Conservation (phyloP, 257 asterid genomes). For the Nicotiana undulata region DNA sequence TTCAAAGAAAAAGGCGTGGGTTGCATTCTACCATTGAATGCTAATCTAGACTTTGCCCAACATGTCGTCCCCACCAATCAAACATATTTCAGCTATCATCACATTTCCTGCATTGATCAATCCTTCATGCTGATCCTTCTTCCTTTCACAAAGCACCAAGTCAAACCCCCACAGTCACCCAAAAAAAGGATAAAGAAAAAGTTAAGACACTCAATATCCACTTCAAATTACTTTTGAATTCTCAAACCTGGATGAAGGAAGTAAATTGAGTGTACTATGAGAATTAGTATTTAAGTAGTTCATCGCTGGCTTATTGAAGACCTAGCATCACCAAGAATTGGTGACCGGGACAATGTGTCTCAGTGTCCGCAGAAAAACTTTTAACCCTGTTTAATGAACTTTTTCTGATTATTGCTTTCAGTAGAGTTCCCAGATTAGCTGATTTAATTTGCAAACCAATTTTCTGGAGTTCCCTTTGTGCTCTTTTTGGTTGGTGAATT, state of each 20-base stretch:
- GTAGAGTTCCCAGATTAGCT: background rate
- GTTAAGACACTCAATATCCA: no score
- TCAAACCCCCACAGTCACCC: background rate
- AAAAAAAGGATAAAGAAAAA: background rate
- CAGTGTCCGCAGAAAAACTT: background rate
- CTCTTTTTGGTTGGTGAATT: background rate
- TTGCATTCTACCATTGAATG: conserved; percentile 67
- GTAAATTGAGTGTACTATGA: background rate
- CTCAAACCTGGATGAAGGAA: no score
- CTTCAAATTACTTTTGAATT: no score
- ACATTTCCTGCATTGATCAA: conserved; percentile 48
- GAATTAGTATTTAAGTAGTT: background rate
- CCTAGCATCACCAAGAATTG: background rate
- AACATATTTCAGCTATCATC: conserved; percentile 20
- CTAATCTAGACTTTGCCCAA: conserved; percentile 60
- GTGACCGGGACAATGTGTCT: background rate
- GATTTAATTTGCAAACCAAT: background rate
- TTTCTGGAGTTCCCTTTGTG: background rate
- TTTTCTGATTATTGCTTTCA: background rate
- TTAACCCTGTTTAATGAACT: background rate
- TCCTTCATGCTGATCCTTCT: conserved; percentile 51
- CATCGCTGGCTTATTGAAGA: background rate
- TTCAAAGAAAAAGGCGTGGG: conserved; percentile 54
- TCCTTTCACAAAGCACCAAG: background rate
- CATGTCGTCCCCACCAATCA: conserved; percentile 14